phyloP scores from a whole-genome alignment of 345 rosid species.

The Salix dunnii region DNA sequence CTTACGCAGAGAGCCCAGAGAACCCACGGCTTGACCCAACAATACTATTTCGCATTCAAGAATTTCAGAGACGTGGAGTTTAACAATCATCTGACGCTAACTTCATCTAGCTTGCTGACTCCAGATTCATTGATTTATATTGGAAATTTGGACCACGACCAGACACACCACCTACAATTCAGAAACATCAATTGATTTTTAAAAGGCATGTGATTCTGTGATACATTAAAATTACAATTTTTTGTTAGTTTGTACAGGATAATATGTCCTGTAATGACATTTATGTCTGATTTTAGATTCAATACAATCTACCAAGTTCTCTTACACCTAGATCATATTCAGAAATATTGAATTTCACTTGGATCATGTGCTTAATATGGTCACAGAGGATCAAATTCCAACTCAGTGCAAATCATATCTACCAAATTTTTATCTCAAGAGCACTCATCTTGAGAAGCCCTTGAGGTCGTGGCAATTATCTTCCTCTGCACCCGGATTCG shows the following conservation, averaged over 20 bases:
- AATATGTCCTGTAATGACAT: slow-evolving; percentile 1
- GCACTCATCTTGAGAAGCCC: not conserved
- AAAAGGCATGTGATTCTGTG: not conserved
- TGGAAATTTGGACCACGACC: not conserved
- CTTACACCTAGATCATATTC: not conserved
- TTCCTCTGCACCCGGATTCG: too few relatives aligned
- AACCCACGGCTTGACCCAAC: slow-evolving; percentile 43
- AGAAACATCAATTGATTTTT: slow-evolving; percentile 5
- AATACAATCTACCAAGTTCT: not conserved
- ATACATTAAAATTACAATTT: not conserved
- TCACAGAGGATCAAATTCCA: not conserved
- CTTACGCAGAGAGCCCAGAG: slow-evolving; percentile 69
- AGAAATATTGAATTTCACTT: not conserved
- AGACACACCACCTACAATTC: not conserved
- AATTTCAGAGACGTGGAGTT: slow-evolving; percentile 49
- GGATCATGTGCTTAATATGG: not conserved
- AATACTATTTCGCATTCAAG: slow-evolving; percentile 56
- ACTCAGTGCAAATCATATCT: not conserved
- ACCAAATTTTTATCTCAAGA: not conserved
- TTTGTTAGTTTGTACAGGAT: slow-evolving; percentile 6
- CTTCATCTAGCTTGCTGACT: not conserved
- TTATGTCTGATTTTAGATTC: not conserved
- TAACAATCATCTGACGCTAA: slow-evolving; percentile 3
- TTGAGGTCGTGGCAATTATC: too few relatives aligned
- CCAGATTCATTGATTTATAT: not conserved